A percentile compares a stretch with the other conserved stretches of the same genome.
Conservation (phyloP, 1,139 yeast genomes). For the Debaryomycetaceae sp. region DNA sequence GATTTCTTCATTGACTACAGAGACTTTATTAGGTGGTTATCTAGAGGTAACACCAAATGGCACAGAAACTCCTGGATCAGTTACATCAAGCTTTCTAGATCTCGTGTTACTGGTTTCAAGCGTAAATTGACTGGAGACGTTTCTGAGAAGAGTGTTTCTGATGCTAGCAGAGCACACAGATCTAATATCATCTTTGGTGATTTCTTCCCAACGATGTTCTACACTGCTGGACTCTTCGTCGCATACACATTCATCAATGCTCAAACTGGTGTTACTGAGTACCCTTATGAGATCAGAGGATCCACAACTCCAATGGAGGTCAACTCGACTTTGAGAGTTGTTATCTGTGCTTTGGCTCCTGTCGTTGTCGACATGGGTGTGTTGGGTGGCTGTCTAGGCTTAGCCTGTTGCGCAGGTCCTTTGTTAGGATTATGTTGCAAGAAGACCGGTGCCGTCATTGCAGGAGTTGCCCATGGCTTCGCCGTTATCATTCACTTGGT, state of each 20-base stretch:
- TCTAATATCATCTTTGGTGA: slow-evolving; percentile 83
- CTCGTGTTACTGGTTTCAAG: slow-evolving; percentile 98
- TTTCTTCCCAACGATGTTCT: slow-evolving; percentile 75
- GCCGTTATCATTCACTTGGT: slow-evolving; percentile 83
- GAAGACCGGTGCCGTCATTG: slow-evolving; percentile 96
- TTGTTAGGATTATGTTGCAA: slow-evolving; percentile 92
- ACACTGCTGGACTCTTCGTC: slow-evolving; percentile 87
- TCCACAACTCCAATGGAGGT: slow-evolving; percentile 44
- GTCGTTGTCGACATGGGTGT: slow-evolving; percentile 88
- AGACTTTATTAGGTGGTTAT: slow-evolving; percentile 96
- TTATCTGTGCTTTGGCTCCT: slow-evolving; percentile 89
- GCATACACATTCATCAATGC: slow-evolving; percentile 94
- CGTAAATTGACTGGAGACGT: slow-evolving; percentile 83
- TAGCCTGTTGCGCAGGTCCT: slow-evolving; percentile 98
- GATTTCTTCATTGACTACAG: slow-evolving; percentile 98
- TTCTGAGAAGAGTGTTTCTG: slow-evolving; percentile 94
- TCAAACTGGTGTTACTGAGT: slow-evolving; percentile 83
- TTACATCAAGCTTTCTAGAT: slow-evolving; percentile 89
- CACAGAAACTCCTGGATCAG: slow-evolving; percentile 99
- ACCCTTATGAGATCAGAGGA: slow-evolving; percentile 25
- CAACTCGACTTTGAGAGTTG: slow-evolving; percentile 79
- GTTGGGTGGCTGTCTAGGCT: slow-evolving; percentile 63
- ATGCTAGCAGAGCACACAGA: slow-evolving; percentile 91
- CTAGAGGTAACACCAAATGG: slow-evolving; percentile 98
- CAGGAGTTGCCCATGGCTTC: slow-evolving; percentile 94